Conservation (phyloP, 768 basidiomycete species). For the Russula olivacea region DNA sequence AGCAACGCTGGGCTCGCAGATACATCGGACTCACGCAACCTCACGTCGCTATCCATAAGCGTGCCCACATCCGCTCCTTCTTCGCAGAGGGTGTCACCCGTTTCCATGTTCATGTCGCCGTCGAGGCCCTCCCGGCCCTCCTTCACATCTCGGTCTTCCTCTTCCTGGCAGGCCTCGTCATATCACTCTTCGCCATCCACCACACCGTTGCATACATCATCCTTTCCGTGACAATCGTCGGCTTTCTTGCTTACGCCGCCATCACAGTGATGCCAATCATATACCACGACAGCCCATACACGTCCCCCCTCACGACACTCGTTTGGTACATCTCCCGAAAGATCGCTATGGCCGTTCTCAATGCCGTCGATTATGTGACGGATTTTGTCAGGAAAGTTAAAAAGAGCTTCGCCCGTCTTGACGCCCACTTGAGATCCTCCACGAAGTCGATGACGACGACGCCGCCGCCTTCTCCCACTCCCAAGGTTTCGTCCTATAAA, state of each 20-base stretch:
- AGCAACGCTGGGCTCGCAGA: slow-evolving; percentile 16
- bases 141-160: slow-evolving; percentile 17
- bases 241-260: neutral
- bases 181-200: slow-evolving; percentile 14
- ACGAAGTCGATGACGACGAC: neutral
- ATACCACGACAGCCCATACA: slow-evolving; percentile 6
- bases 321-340: slow-evolving; percentile 2
- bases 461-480: neutral
- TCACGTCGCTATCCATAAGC: slow-evolving; percentile 8
- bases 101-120: neutral
- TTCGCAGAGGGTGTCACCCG: slow-evolving; percentile 3
- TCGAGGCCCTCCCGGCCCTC: slow-evolving; percentile 12
- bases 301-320: slow-evolving; percentile 1
- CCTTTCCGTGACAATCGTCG: neutral
- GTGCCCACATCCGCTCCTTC: slow-evolving; percentile 9
- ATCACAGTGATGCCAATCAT: slow-evolving; percentile 14
- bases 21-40: slow-evolving; percentile 1
- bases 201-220: slow-evolving; percentile 5
- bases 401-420: neutral
- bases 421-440: neutral
- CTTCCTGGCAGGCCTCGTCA: slow-evolving; percentile 16
- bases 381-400: neutral
- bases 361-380: neutral
- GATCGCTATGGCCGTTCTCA: neutral
- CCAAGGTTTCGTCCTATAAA: neutral